These are phyloP conservation scores for Debaryomyces coudertii DNA, from an alignment of 1,139 yeast species.

Conservation along the genomic window DNA sequence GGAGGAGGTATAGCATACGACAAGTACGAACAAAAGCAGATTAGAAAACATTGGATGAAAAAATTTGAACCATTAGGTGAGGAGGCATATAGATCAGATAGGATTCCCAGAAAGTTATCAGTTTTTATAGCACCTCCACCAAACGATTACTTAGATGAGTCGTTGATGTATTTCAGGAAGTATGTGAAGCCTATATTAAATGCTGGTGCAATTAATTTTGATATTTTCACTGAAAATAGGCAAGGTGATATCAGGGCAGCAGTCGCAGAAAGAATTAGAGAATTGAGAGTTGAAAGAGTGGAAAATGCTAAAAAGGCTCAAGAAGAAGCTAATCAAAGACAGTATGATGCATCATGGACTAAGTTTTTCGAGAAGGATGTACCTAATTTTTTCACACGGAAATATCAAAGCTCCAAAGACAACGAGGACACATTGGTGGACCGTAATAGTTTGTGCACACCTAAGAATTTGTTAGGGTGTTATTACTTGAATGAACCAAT, in stretches of 20 bases:
- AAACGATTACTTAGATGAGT: conserved; percentile 80
- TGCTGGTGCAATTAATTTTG: conserved; percentile 86
- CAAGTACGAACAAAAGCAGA: conserved; percentile 66
- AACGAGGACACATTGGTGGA: conserved; percentile 24
- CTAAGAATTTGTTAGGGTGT: conserved; percentile 63
- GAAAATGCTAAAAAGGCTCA: conserved; percentile 16
- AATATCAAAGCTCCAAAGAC: conserved; percentile 19
- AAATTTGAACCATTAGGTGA: conserved; percentile 55
- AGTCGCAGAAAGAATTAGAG: conserved; percentile 84
- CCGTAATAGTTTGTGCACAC: conserved; percentile 46
- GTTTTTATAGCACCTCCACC: conserved; percentile 96
- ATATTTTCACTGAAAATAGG: conserved; percentile 69
- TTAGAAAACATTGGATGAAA: conserved; percentile 69
- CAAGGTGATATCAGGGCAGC: conserved; percentile 86
- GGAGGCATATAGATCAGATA: conserved; percentile 36
- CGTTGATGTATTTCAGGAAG: conserved; percentile 72
- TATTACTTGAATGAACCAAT: conserved; percentile 44
- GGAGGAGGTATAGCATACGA: conserved; percentile 82
- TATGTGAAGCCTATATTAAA: conserved; percentile 87
- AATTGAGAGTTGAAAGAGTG: conserved; percentile 52
- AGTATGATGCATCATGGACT: conserved; percentile 25
- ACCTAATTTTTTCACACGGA: conserved; percentile 11
- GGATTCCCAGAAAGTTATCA: conserved; percentile 73
- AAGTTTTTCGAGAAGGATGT: conserved; percentile 17
- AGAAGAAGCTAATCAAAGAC: conserved; percentile 18